Evolutionary conservation across 169 alveolate species (phyloP), one percentile per base, ranked within the genome.

Genomic region (Plasmodium gallinaceum): DNA sequence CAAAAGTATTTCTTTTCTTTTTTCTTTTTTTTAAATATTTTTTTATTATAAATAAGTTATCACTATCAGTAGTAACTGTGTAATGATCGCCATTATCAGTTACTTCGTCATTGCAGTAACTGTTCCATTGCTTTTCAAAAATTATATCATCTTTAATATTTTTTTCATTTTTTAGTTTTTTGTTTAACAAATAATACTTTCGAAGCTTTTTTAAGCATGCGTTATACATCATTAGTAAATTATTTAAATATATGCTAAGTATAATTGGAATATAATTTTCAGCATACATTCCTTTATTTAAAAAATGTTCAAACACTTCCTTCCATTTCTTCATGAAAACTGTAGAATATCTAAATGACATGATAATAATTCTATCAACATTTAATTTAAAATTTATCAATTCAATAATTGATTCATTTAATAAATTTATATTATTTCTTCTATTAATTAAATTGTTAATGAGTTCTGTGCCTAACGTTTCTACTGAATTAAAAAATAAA

Each of bases 181-280:
- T 80, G 68, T 80, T 80, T 42, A 68, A 10, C 9, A 57, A 48
- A 61, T 39, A 68, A 68, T 80, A 68, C 66, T 80, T 80, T 32
- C 42, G 24, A n/a, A 80, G 80, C 12, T 80, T 80, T 18, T 69
- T 80, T 52, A 80, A 18, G 6, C 90, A 70, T 52, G 90, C 46
- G 51, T 80, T 80, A 42, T 80, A 68, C 74, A 80, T 80, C 72
- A 69, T 62, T 66, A 80, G 5, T 62, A 68, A 68, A 48, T 80
- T 80, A 62, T 80, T 80, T 48, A 80, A 45, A 61, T 80, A 80
- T 39, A 80, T 68, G 14, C 90, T 68, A 24, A 80, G 90, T 68
- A 80, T 80, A 43, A 80, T 46, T 12, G 90, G 90, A 61, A 80
- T 80, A 37, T 80, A 80, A 39, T 16, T 65, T 60, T 80, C 90